Percentiles rank a stretch among this genome's conserved stretches.
These are phyloP conservation scores for Microascus cirrosus DNA, from an alignment of 2,329 filamentous ascomycete genomes.

Conservation along the genomic window DNA sequence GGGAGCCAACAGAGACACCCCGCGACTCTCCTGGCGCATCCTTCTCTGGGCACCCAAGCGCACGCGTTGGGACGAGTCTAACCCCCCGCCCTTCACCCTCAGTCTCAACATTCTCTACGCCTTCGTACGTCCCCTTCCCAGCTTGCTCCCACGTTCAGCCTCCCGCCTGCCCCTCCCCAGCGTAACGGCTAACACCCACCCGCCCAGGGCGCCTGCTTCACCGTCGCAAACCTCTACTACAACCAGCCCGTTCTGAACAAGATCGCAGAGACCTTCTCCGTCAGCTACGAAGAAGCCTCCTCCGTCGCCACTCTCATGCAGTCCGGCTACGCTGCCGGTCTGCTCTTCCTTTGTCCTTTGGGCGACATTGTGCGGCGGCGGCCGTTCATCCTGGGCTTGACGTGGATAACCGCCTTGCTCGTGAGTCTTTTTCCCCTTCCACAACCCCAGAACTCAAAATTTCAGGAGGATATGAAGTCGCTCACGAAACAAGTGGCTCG, in stretches of 20 bases:
- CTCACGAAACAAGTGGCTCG: constrained; percentile 40
- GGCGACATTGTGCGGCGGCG: constrained; percentile 60
- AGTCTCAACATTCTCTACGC: constrained; percentile 60
- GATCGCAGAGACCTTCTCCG: constrained; percentile 58
- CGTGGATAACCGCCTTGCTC: constrained; percentile 57
- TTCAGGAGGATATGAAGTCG: too few species aligned
- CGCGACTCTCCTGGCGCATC: background rate
- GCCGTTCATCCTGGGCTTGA: constrained; percentile 56
- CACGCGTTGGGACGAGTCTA: constrained; percentile 56
- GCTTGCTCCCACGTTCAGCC: background rate
- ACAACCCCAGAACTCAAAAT: too few species aligned
- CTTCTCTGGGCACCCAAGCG: constrained; percentile 50
- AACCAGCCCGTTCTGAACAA: constrained; percentile 70
- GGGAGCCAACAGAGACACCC: background rate
- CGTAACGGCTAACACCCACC: too few species aligned
- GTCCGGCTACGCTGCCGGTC: constrained; percentile 63
- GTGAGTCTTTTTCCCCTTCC: constrained; percentile 27
- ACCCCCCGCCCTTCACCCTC: constrained; percentile 58
- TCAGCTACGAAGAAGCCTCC: constrained; percentile 57
- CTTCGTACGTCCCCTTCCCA: constrained; percentile 29
- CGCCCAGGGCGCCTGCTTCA: constrained; percentile 47
- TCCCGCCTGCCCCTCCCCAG: too few species aligned
- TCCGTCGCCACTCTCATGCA: constrained; percentile 66
- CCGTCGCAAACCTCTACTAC: constrained; percentile 74
- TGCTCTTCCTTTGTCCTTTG: constrained; percentile 65